These are phyloP conservation scores for Chrysoporthe puriensis DNA, from an alignment of 2,329 filamentous ascomycete species.

Conservation along the genomic window DNA sequence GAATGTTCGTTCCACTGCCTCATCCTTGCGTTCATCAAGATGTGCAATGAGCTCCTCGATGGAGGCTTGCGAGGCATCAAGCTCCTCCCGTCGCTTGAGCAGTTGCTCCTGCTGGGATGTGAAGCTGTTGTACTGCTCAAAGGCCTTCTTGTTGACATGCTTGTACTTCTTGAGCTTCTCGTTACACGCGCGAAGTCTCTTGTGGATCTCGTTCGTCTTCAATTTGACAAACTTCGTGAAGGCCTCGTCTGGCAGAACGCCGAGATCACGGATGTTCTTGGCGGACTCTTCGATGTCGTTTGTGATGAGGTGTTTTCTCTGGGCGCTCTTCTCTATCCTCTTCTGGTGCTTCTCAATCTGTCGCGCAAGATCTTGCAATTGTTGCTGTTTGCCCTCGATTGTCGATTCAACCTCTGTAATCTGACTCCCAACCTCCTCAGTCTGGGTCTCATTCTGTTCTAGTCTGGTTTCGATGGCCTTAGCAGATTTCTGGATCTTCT, in stretches of 20 bases:
- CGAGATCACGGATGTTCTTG: constrained; percentile 89
- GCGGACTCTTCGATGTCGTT: constrained; percentile 79
- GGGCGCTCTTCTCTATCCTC: constrained; percentile 87
- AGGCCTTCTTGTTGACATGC: constrained; percentile 98
- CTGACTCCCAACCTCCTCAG: constrained; percentile 57
- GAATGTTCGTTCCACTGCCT: constrained; percentile 97
- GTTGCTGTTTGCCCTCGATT: constrained; percentile 67
- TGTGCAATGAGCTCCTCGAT: constrained; percentile 93
- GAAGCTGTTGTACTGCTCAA: constrained; percentile 98
- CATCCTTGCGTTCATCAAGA: constrained; percentile 93
- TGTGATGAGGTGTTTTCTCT: constrained; percentile 80
- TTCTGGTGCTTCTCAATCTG: constrained; percentile 86
- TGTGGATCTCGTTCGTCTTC: constrained; percentile 72
- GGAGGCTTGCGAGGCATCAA: constrained; percentile 82
- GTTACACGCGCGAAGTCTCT: constrained; percentile 84
- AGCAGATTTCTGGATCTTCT: constrained; percentile 73
- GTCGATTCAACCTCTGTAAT: constrained; percentile 59
- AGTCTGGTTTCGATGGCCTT: constrained; percentile 70
- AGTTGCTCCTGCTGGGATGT: constrained; percentile 89
- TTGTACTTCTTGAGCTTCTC: constrained; percentile 94
- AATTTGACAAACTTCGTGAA: constrained; percentile 89
- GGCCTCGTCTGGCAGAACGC: constrained; percentile 90
- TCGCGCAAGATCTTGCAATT: constrained; percentile 74
- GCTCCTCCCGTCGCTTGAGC: constrained; percentile 80
- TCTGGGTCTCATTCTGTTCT: constrained; percentile 72